Evolutionary conservation across 345 rosid genomes (phyloP).

Genomic region (Rhizophora apiculata): DNA sequence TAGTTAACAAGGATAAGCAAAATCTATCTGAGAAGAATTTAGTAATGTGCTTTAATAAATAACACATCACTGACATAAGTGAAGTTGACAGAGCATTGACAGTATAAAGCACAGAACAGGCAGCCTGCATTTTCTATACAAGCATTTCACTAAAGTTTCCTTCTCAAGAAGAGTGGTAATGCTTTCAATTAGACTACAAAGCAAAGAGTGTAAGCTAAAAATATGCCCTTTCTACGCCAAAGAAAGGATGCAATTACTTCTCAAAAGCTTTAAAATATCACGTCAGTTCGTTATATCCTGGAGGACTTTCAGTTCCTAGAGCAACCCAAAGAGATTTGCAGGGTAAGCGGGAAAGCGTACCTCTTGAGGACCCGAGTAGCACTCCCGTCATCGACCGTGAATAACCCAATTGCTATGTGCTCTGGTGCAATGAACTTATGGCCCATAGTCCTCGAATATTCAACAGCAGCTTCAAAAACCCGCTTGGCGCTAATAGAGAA

Average conservation of each 20-base stretch:
- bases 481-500: constrained; percentile 76
- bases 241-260: too few relatives aligned
- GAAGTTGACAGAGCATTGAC: background rate
- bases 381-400: constrained; percentile 92
- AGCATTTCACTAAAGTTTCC: too few relatives aligned
- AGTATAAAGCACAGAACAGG: background rate
- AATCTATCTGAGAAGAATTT: background rate
- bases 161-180: too few relatives aligned
- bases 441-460: constrained; percentile 79
- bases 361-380: constrained; percentile 71
- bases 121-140: background rate
- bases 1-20: too few relatives aligned
- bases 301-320: too few relatives aligned
- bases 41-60: background rate
- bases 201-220: too few relatives aligned
- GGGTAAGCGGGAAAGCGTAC: constrained; percentile 28
- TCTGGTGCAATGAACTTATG: constrained; percentile 87
- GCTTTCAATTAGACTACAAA: too few relatives aligned
- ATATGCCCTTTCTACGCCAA: too few relatives aligned
- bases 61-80: background rate
- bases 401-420: constrained; percentile 82
- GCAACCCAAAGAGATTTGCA: background rate
- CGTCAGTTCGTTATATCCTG: too few relatives aligned
- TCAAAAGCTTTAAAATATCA: too few relatives aligned
- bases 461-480: constrained; percentile 95